Evolutionary conservation across 805 yeast genomes (phyloP).

Genomic region (Suhomyces kilbournensis): DNA sequence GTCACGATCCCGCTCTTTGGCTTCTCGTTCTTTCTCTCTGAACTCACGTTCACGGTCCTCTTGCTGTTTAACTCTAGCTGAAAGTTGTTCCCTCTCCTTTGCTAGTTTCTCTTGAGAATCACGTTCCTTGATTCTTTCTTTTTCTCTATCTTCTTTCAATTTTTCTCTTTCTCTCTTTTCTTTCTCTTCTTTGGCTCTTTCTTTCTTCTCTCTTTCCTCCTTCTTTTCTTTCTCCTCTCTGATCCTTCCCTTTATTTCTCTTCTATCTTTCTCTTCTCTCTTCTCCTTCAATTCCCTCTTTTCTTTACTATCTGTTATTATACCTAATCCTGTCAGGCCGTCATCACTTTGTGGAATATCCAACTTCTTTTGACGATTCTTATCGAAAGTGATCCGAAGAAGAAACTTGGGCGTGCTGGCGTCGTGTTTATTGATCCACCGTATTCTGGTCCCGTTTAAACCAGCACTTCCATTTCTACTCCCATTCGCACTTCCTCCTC

Average conservation of each 20-base stretch:
- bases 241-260: slow-evolving; percentile 2
- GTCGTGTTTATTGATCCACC: slow-evolving; percentile 30
- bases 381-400: slow-evolving; percentile 22
- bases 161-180: slow-evolving; percentile 3
- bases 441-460: slow-evolving; percentile 6
- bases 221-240: slow-evolving; percentile 2
- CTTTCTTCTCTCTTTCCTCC: not conserved
- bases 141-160: slow-evolving; percentile 1
- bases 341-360: slow-evolving; percentile 2
- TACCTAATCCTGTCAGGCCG: slow-evolving; percentile 11
- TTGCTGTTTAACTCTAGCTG: not conserved
- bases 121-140: slow-evolving; percentile 1
- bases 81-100: slow-evolving; percentile 4
- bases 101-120: not conserved
- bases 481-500: not conserved
- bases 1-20: slow-evolving; percentile 1
- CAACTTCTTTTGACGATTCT: slow-evolving; percentile 14
- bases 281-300: not conserved
- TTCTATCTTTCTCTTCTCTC: slow-evolving; percentile 2
- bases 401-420: slow-evolving; percentile 22
- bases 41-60: slow-evolving; percentile 4
- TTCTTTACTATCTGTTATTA: slow-evolving; percentile 3
- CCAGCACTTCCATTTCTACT: not conserved
- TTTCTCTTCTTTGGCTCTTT: not conserved
- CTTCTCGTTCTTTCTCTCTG: slow-evolving; percentile 2